phyloP scores from a whole-genome alignment of 2,329 filamentous ascomycete species.

The Trichophyton benhamiae region DNA sequence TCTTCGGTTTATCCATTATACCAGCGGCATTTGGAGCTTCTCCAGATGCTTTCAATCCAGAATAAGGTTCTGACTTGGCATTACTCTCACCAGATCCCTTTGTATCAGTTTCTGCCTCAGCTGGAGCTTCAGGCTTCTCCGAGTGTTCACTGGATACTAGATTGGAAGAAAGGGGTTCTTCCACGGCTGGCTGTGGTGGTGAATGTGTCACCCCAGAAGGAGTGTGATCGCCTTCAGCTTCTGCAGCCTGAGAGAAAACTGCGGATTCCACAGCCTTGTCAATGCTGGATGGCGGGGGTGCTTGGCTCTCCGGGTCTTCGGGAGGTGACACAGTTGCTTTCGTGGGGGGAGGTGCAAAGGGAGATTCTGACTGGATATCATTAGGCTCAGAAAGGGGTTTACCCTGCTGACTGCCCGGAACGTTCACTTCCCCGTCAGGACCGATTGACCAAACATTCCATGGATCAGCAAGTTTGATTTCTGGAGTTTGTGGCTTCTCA shows the following conservation, averaged over 20 bases:
- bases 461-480: slow-evolving; percentile 28
- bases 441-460: slow-evolving; percentile 32
- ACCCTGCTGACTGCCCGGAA: neutral
- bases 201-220: neutral
- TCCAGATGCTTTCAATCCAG: neutral
- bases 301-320: neutral
- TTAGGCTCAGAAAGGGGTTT: neutral
- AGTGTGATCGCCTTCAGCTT: neutral
- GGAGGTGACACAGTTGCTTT: neutral
- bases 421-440: slow-evolving; percentile 14
- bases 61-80: neutral
- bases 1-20: neutral
- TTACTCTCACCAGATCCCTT: neutral
- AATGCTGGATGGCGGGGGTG: neutral
- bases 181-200: neutral
- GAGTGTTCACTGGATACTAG: neutral
- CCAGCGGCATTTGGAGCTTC: neutral
- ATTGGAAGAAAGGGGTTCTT: neutral
- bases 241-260: neutral
- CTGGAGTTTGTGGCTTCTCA: slow-evolving; percentile 18
- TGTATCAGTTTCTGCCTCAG: neutral
- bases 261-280: neutral
- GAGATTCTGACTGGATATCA: neutral
- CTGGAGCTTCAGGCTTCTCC: neutral
- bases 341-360: neutral